A percentile compares a stretch with the other conserved stretches of the same genome.
phyloP scores from a whole-genome alignment of 2,329 filamentous ascomycete genomes.

The Tolypocladium endophyticum region DNA sequence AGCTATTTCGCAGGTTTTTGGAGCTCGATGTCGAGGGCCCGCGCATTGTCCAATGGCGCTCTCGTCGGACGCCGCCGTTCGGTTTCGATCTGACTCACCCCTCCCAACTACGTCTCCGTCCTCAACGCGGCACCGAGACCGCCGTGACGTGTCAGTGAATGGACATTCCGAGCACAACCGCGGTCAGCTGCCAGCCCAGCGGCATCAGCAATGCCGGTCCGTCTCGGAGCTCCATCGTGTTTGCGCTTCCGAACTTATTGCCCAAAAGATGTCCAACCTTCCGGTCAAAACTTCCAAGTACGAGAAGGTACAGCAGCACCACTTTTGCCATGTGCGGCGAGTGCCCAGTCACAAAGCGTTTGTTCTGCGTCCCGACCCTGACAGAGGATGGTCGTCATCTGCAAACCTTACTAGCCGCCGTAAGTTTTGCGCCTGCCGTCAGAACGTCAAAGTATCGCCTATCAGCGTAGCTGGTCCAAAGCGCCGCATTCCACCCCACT shows the following conservation, averaged over 20 bases:
- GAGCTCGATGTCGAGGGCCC: not conserved
- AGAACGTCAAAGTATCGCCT: not conserved
- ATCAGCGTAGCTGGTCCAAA: not conserved
- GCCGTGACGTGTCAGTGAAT: not conserved
- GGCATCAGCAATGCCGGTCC: not conserved
- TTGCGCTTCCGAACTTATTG: not conserved
- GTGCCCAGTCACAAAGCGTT: not conserved
- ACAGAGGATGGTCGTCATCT: conserved; percentile 12
- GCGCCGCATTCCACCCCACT: not conserved
- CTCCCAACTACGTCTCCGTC: not conserved
- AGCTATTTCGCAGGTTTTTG: not conserved
- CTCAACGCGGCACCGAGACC: not conserved
- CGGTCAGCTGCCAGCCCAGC: not conserved
- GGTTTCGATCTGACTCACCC: not conserved
- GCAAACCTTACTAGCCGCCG: conserved; percentile 5
- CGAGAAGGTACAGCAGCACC: not conserved
- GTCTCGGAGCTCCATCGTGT: not conserved
- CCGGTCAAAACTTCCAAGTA: no score
- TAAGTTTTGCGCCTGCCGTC: not conserved
- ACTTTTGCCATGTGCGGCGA: not conserved
- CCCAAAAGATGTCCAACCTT: no score
- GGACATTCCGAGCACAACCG: not conserved
- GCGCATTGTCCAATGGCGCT: not conserved
- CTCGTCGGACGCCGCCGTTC: not conserved
- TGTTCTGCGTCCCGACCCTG: conserved; percentile 4